A percentile compares a stretch with the other conserved stretches of the same genome.
phyloP scores from a whole-genome alignment of 176 grass and related monocot species.

The Zea mays region Zm-B73-REFERENCE-NAM-5.0 NC_050104.1:160160501-160161000 shows the following conservation, averaged over 20 bases:
- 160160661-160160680: neutral
- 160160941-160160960: slow-evolving; percentile 93
- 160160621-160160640: slow-evolving; percentile 90
- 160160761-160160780: slow-evolving; percentile 66
- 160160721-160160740: neutral
- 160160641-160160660: neutral
- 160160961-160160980: slow-evolving; percentile 38
- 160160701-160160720: neutral
- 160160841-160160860: slow-evolving; percentile 83
- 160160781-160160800: slow-evolving; percentile 93
- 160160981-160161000: slow-evolving; percentile 24
- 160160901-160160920: slow-evolving; percentile 80
- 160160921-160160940: slow-evolving; percentile 77
- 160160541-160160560: slow-evolving; percentile 11
- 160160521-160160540: slow-evolving; percentile 16
- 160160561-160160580: slow-evolving; percentile 75
- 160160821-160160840: slow-evolving; percentile 94
- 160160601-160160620: slow-evolving; percentile 93
- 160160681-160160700: neutral
- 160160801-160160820: slow-evolving; percentile 81
- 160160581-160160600: slow-evolving; percentile 96
- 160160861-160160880: slow-evolving; percentile 91
- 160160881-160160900: slow-evolving; percentile 95
- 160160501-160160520: neutral
- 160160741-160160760: neutral